A percentile compares a stretch with the other conserved stretches of the same genome.
Conservation (phyloP, 2,329 filamentous ascomycete species). For the Talaromyces atroroseus region DNA sequence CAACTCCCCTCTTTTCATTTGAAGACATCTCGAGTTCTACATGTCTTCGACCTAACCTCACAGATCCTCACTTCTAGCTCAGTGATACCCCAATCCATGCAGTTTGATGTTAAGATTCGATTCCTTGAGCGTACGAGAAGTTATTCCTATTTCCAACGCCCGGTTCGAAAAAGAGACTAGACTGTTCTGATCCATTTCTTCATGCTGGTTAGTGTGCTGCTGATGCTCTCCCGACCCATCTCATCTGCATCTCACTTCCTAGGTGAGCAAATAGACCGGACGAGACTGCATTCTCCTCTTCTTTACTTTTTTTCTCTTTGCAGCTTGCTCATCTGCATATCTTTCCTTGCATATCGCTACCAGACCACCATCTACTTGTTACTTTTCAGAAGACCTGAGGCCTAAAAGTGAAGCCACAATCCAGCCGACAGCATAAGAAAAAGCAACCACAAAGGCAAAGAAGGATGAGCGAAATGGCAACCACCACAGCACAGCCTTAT, state of each 20-base stretch:
- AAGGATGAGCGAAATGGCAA: background rate
- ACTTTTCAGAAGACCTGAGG: background rate
- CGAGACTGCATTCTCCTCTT: slow-evolving; percentile 1
- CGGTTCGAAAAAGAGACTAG: background rate
- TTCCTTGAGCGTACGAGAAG: background rate
- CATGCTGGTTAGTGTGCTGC: background rate
- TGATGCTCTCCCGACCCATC: background rate
- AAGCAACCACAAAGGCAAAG: background rate
- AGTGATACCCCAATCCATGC: background rate
- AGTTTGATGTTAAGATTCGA: background rate
- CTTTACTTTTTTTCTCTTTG: background rate
- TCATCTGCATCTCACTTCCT: background rate
- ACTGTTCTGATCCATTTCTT: background rate
- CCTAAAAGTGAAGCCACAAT: background rate
- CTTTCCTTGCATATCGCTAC: background rate
- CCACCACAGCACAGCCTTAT: background rate
- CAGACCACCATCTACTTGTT: background rate
- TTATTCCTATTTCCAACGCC: background rate
- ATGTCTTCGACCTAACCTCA: background rate
- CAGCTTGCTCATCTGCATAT: background rate
- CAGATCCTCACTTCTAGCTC: background rate
- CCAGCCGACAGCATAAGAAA: background rate
- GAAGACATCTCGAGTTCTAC: background rate
- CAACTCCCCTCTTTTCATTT: background rate
- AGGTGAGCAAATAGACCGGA: background rate